Percentiles rank a stretch among this genome's conserved stretches.
Conservation (phyloP, 306 rosid species). For the Cicer bijugum region DNA sequence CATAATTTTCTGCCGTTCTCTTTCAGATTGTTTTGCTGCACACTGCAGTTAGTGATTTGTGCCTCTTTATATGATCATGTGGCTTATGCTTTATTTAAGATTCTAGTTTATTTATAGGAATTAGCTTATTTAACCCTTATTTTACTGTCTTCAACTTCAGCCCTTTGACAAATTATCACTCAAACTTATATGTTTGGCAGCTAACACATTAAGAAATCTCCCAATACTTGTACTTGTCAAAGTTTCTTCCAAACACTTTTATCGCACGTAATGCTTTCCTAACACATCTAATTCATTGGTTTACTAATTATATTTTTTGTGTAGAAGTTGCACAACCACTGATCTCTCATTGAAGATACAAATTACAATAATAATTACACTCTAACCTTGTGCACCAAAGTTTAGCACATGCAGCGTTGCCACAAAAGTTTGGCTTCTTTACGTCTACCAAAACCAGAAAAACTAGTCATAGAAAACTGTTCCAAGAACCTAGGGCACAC, state of each 20-base stretch:
- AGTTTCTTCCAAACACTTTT: background rate
- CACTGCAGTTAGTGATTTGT: background rate
- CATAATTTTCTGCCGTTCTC: background rate
- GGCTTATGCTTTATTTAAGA: background rate
- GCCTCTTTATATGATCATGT: background rate
- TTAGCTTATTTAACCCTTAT: background rate
- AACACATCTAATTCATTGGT: background rate
- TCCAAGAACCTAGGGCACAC: background rate
- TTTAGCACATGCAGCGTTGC: no score
- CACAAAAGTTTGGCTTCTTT: background rate
- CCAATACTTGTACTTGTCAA: background rate
- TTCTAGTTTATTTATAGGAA: background rate
- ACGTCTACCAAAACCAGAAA: slow-evolving; percentile 2
- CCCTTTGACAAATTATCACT: background rate
- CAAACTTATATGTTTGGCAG: background rate
- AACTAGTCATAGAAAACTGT: background rate
- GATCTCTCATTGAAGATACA: no score
- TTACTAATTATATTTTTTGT: no score
- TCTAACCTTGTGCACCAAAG: no score
- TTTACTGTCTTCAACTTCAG: background rate
- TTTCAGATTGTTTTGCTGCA: background rate
- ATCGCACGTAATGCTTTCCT: background rate
- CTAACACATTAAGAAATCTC: slow-evolving; percentile 1
- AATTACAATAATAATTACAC: no score
- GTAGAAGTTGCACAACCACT: no score